Evolutionary conservation across 768 basidiomycete genomes (phyloP).

Genomic region (Collybia nuda): DNA sequence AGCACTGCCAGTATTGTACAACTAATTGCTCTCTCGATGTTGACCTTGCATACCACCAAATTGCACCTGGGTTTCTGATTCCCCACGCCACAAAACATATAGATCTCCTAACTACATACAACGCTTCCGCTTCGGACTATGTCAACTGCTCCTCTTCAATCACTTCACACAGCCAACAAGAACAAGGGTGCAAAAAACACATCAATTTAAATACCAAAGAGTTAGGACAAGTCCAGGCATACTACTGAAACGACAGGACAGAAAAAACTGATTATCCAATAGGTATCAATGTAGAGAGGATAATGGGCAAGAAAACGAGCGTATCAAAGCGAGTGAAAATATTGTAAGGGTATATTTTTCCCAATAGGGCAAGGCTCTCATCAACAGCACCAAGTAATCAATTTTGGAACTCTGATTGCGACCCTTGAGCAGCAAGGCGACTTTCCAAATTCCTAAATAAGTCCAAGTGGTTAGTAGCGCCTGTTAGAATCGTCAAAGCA

Average conservation of each 20-base stretch:
- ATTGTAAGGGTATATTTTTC: conserved; percentile 18
- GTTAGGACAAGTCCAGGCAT: conserved; percentile 21
- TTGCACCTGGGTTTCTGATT: conserved; percentile 1
- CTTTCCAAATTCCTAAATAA: conserved; percentile 78
- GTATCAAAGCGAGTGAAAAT: conserved; percentile 5
- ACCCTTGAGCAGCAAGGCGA: conserved; percentile 86
- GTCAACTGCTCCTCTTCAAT: neutral
- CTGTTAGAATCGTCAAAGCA: neutral
- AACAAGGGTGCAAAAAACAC: conserved; percentile 1
- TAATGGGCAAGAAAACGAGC: conserved; percentile 14
- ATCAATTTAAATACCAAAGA: conserved; percentile 13
- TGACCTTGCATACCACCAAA: conserved; percentile 4
- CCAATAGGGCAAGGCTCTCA: conserved; percentile 4
- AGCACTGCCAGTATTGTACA: too few species aligned
- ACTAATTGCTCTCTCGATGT: neutral
- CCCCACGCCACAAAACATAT: conserved; percentile 10
- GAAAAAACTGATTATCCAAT: conserved; percentile 32
- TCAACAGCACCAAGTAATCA: conserved; percentile 27
- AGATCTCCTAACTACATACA: conserved; percentile 6
- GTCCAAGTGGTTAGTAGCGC: neutral
- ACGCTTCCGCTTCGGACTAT: too few species aligned
- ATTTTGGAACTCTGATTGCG: conserved; percentile 76
- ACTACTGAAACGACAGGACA: conserved; percentile 30
- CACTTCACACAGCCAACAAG: neutral
- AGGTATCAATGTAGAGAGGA: conserved; percentile 18